Evolutionary conservation across 495 filamentous ascomycete genomes (phyloP).

Genomic region (Lindgomyces ingoldianus): DNA sequence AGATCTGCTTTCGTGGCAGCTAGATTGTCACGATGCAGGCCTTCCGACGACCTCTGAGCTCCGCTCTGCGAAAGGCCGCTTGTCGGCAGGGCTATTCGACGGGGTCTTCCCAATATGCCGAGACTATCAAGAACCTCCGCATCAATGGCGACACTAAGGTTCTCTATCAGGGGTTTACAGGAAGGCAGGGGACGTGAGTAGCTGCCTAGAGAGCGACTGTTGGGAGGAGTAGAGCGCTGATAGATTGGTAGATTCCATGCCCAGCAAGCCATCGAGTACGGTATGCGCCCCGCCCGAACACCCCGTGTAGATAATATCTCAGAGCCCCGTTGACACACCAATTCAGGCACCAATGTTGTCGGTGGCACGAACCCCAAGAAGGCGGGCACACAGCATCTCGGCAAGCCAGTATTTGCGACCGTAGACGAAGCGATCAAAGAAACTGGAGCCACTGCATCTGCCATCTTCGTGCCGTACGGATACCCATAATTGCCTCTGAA

Average conservation of each 20-base stretch:
- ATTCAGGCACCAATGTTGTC: conserved; percentile 88
- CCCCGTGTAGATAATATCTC: conserved; percentile 29
- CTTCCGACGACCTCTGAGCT: conserved; percentile 44
- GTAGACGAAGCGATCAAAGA: conserved; percentile 87
- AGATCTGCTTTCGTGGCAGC: conserved; percentile 29
- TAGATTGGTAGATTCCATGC: conserved; percentile 79
- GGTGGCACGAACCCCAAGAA: conserved; percentile 99
- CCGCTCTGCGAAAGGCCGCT: conserved; percentile 44
- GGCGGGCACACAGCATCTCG: conserved; percentile 85
- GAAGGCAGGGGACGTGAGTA: conserved; percentile 97
- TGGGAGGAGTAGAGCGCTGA: conserved; percentile 42
- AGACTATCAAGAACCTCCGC: conserved; percentile 85
- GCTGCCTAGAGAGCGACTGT: background rate
- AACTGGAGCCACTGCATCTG: conserved; percentile 86
- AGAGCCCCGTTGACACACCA: conserved; percentile 44
- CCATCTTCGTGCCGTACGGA: conserved; percentile 94
- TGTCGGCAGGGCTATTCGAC: conserved; percentile 70
- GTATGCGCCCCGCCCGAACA: conserved; percentile 53
- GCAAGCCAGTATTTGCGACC: conserved; percentile 87
- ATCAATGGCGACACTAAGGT: conserved; percentile 92
- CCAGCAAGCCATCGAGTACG: conserved; percentile 95
- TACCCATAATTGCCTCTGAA: background rate
- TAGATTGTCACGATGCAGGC: conserved; percentile 44
- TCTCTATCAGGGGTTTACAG: conserved; percentile 96
- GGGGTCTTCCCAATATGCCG: conserved; percentile 67